Conservation (phyloP, 2,329 filamentous ascomycete genomes). For the Aspergillus carbonarius region DNA sequence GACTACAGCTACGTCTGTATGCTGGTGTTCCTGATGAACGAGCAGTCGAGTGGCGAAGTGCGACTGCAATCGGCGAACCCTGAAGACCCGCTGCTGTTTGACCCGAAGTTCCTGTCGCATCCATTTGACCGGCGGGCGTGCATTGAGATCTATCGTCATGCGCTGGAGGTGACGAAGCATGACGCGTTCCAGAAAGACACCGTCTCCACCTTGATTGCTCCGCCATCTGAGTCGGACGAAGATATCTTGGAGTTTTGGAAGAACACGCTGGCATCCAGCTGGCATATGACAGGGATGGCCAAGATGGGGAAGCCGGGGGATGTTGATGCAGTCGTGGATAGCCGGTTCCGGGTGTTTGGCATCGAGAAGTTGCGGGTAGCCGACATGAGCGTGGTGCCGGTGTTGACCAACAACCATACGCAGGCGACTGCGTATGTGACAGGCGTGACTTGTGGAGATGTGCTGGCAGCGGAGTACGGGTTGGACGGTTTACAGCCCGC, state of each 20-base stretch:
- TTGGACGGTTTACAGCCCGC: constrained; percentile 21
- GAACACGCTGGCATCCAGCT: constrained; percentile 48
- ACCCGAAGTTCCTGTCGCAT: constrained; percentile 54
- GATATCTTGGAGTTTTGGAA: constrained; percentile 53
- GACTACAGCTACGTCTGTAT: constrained; percentile 47
- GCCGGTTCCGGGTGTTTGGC: constrained; percentile 39
- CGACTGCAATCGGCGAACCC: constrained; percentile 56
- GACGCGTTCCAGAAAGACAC: constrained; percentile 48
- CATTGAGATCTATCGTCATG: constrained; percentile 51
- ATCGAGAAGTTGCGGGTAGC: constrained; percentile 41
- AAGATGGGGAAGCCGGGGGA: constrained; percentile 55
- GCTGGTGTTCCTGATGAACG: constrained; percentile 54
- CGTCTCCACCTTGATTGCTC: constrained; percentile 43
- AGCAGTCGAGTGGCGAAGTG: constrained; percentile 53
- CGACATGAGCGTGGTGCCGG: constrained; percentile 46
- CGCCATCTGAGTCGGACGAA: constrained; percentile 52
- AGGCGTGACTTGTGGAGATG: constrained; percentile 54
- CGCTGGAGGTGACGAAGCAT: constrained; percentile 43
- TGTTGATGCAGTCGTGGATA: constrained; percentile 50
- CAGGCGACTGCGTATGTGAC: constrained; percentile 57
- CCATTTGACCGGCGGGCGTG: constrained; percentile 56
- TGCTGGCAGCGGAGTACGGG: constrained; percentile 47
- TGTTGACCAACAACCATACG: constrained; percentile 50
- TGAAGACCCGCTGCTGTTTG: constrained; percentile 51
- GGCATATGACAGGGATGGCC: constrained; percentile 58